Percentiles rank a stretch among this genome's conserved stretches.
These are phyloP conservation scores for Tephrocybe rancida DNA, from an alignment of 768 basidiomycete species.

Conservation along the genomic window DNA sequence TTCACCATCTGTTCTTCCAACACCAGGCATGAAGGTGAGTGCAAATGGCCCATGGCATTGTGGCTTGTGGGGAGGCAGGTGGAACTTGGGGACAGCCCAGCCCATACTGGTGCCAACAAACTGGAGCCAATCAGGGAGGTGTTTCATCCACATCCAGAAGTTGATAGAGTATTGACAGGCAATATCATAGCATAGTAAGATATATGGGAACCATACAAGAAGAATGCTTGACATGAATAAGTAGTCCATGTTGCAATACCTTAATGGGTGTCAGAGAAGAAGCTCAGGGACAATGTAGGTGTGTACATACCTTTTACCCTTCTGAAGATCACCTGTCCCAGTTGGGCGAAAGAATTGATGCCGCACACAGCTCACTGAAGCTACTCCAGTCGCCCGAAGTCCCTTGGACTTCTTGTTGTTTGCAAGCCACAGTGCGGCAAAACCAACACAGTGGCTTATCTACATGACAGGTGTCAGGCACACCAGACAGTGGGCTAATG, in stretches of 20 bases:
- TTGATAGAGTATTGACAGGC: slow-evolving; percentile 28
- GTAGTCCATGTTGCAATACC: slow-evolving; percentile 24
- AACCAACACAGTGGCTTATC: slow-evolving; percentile 13
- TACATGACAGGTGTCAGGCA: neutral
- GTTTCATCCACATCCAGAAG: slow-evolving; percentile 10
- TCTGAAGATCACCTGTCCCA: slow-evolving; percentile 15
- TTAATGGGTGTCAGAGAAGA: neutral
- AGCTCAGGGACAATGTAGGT: neutral
- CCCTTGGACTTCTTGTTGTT: slow-evolving; percentile 13
- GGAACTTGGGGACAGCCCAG: slow-evolving; percentile 30
- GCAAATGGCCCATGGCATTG: slow-evolving; percentile 23
- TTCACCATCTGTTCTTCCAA: slow-evolving; percentile 22
- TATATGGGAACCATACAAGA: neutral
- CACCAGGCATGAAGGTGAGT: slow-evolving; percentile 21
- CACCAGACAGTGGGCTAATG: no score
- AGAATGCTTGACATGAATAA: slow-evolving; percentile 20
- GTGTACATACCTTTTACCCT: slow-evolving; percentile 13
- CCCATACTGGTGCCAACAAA: neutral
- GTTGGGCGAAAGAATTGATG: slow-evolving; percentile 18
- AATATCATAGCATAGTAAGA: slow-evolving; percentile 27
- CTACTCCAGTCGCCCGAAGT: slow-evolving; percentile 21
- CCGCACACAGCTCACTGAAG: slow-evolving; percentile 17
- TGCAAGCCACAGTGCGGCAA: slow-evolving; percentile 8
- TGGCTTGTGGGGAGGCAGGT: slow-evolving; percentile 24
- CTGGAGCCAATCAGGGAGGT: neutral